These are phyloP conservation scores for Mesotaenium endlicherianum DNA, from an alignment of 139 green algal species.

Conservation along the genomic window DNA sequence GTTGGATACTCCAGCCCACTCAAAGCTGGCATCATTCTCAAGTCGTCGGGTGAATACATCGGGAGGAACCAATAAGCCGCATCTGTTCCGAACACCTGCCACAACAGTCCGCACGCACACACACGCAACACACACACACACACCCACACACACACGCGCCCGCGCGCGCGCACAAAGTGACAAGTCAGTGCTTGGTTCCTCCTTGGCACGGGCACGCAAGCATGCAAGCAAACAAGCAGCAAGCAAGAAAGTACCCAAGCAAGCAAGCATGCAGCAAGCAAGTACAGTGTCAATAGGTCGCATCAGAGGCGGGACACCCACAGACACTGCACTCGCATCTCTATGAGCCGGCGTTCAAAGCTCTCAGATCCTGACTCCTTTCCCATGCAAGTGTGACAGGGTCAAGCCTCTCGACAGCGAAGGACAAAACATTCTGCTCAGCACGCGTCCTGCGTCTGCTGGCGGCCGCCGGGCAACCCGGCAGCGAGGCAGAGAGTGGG, in stretches of 20 bases:
- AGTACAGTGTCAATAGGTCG: no score
- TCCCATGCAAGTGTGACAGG: no score
- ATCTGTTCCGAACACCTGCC: slow-evolving; percentile 30
- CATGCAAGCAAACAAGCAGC: slow-evolving; percentile 7
- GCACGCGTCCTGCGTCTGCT: no score
- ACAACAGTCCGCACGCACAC: no score
- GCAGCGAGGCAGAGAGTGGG: neutral
- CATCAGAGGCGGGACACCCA: no score
- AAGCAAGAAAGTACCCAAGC: neutral
- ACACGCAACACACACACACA: no score
- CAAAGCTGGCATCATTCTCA: slow-evolving; percentile 20
- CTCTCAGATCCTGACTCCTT: neutral
- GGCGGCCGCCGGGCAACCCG: no score
- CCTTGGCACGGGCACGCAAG: no score
- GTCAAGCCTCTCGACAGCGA: neutral
- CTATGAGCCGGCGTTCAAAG: neutral
- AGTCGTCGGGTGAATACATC: slow-evolving; percentile 20
- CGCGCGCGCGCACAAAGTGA: no score
- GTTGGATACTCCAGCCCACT: slow-evolving; percentile 23
- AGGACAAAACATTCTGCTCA: neutral
- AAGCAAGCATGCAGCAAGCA: neutral
- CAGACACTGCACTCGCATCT: neutral
- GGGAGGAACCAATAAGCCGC: slow-evolving; percentile 15
- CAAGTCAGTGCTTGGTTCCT: no score
- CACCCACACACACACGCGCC: neutral